These are phyloP conservation scores for Carex littledalei DNA, from an alignment of 176 grass and related monocot species.

Conservation along the genomic window DNA sequence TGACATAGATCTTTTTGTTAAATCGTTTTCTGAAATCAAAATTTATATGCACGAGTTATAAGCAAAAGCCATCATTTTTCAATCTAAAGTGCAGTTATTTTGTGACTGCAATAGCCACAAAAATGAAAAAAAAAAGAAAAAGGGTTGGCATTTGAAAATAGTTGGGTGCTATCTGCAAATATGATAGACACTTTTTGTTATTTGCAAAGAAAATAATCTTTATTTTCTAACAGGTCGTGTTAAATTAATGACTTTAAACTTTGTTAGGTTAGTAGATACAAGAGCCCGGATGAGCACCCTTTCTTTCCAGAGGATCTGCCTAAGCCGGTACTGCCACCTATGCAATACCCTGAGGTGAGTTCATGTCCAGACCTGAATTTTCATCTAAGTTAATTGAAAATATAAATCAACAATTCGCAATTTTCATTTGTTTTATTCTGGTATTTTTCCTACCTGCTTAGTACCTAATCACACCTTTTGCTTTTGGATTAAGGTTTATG, in stretches of 20 bases:
- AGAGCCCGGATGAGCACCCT: constrained; percentile 93
- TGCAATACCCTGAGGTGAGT: constrained; percentile 75
- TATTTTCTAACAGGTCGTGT: not conserved
- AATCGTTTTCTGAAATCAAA: not conserved
- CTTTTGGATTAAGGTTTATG: too few relatives aligned
- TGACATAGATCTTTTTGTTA: not conserved
- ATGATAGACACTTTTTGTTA: not conserved
- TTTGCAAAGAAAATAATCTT: not conserved
- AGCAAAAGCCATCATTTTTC: not conserved
- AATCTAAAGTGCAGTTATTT: not conserved
- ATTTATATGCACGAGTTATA: not conserved
- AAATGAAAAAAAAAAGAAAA: not conserved
- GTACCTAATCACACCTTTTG: not conserved
- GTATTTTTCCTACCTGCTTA: not conserved
- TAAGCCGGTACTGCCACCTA: constrained; percentile 67
- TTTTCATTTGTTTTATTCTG: not conserved
- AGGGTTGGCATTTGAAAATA: not conserved
- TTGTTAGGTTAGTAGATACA: constrained; percentile 85
- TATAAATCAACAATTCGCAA: constrained; percentile 1
- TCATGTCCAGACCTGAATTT: not conserved
- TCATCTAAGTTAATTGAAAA: not conserved
- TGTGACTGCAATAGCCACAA: not conserved
- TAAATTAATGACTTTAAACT: constrained; percentile 9
- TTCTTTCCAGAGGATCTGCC: constrained; percentile 85
- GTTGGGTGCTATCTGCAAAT: not conserved